A percentile compares a stretch with the other conserved stretches of the same genome.
phyloP scores from a whole-genome alignment of 495 filamentous ascomycete species.

The Xylaria palmicola region DNA sequence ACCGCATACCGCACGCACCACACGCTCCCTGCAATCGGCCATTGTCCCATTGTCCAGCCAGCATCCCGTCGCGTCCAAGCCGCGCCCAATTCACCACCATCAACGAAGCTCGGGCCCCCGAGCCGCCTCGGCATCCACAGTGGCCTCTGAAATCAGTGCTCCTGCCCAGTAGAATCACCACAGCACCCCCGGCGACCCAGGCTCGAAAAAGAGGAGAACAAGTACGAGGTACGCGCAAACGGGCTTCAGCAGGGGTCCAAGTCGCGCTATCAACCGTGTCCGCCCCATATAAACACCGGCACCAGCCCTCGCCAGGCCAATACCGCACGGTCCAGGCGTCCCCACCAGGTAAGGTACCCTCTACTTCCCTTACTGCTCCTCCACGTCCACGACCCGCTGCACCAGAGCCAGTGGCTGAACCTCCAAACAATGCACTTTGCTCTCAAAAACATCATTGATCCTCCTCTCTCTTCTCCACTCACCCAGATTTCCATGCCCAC shows the following conservation, averaged over 20 bases:
- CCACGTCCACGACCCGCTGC: constrained; percentile 5
- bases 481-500: constrained; percentile 12
- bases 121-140: not conserved
- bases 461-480: constrained; percentile 18
- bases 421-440: constrained; percentile 29
- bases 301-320: not conserved
- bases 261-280: constrained; percentile 20
- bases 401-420: constrained; percentile 16
- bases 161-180: not conserved
- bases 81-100: not conserved
- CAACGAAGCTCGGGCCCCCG: not conserved
- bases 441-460: constrained; percentile 30
- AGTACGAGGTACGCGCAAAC: constrained; percentile 12
- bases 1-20: too few species aligned
- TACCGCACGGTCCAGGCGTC: not conserved
- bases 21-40: not conserved
- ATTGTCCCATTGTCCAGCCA: too few species aligned
- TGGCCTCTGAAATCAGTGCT: not conserved
- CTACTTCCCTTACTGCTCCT: constrained; percentile 3
- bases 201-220: not conserved
- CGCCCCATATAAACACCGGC: constrained; percentile 11
- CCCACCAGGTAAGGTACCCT: constrained; percentile 15
- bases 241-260: not conserved
- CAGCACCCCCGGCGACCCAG: not conserved
- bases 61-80: not conserved